These are phyloP conservation scores for Aspergillus bertholletiae DNA, from an alignment of 495 filamentous ascomycete genomes.

Conservation along the genomic window DNA sequence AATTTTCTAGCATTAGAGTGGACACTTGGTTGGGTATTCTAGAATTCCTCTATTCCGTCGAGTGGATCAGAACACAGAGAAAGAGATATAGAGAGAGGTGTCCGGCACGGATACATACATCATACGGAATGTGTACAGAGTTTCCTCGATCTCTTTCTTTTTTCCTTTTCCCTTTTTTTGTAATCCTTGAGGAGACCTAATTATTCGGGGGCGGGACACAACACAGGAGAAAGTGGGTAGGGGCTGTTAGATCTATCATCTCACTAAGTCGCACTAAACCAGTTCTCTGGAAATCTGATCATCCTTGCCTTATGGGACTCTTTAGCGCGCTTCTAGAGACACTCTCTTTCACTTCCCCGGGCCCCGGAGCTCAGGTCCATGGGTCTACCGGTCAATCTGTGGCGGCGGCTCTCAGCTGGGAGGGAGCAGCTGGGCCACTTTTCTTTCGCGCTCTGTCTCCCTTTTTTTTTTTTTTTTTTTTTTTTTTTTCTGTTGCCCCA, in stretches of 20 bases:
- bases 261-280: slow-evolving; percentile 41
- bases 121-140: neutral
- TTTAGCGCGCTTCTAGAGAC: slow-evolving; percentile 33
- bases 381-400: slow-evolving; percentile 29
- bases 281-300: slow-evolving; percentile 39
- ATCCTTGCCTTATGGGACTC: slow-evolving; percentile 33
- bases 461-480: slow-evolving; percentile 4
- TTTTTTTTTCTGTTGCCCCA: neutral
- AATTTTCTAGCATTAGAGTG: neutral
- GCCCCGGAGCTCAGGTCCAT: slow-evolving; percentile 33
- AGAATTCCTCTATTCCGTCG: slow-evolving; percentile 7
- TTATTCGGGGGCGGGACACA: slow-evolving; percentile 8
- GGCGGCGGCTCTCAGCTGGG: slow-evolving; percentile 23
- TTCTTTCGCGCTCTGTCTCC: slow-evolving; percentile 2
- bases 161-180: neutral
- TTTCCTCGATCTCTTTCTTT: neutral
- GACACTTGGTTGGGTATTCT: slow-evolving; percentile 1
- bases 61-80: neutral
- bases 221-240: slow-evolving; percentile 20
- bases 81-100: neutral
- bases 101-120: neutral
- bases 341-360: slow-evolving; percentile 37
- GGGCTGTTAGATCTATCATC: slow-evolving; percentile 44
- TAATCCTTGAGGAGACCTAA: slow-evolving; percentile 4
- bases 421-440: slow-evolving; percentile 2